Percentiles rank a stretch among this genome's conserved stretches.
Evolutionary conservation across 2,329 filamentous ascomycete genomes (phyloP).

Genomic region (Lizonia empirigonia): DNA sequence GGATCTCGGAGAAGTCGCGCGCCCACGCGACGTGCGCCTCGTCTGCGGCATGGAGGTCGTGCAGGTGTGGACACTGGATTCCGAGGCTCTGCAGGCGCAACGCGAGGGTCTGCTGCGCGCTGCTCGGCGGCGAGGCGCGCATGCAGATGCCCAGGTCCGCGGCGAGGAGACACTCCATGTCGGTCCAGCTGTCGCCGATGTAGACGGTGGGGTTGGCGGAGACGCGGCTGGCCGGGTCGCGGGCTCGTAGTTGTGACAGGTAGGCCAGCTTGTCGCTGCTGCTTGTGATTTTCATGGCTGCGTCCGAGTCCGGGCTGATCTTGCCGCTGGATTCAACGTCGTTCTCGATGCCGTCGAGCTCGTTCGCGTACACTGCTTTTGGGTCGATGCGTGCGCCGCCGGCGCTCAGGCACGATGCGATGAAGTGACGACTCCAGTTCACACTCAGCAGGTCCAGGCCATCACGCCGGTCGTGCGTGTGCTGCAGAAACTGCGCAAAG

Average conservation of each 20-base stretch:
- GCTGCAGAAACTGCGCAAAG: conserved; percentile 42
- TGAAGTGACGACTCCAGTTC: conserved; percentile 56
- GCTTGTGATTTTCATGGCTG: conserved; percentile 37
- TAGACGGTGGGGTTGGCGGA: conserved; percentile 44
- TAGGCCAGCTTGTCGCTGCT: conserved; percentile 49
- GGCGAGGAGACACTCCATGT: conserved; percentile 53
- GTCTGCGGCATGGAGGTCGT: no score
- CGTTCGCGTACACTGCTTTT: conserved; percentile 26
- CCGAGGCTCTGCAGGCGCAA: conserved; percentile 42
- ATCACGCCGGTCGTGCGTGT: conserved; percentile 19
- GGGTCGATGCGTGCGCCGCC: conserved; percentile 1
- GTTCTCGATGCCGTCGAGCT: conserved; percentile 26
- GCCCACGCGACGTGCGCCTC: no score
- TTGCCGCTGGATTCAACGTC: conserved; percentile 24
- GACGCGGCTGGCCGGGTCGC: neutral
- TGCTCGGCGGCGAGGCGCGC: no score
- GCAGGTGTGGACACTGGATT: conserved; percentile 31
- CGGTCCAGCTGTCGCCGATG: conserved; percentile 56
- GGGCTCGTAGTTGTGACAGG: conserved; percentile 21
- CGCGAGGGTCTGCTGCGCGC: conserved; percentile 43
- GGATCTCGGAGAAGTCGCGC: no score
- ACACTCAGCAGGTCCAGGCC: conserved; percentile 51
- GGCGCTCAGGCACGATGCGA: conserved; percentile 37
- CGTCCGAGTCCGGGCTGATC: conserved; percentile 19
- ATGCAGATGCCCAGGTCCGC: conserved; percentile 57